A percentile compares a stretch with the other conserved stretches of the same genome.
Evolutionary conservation across 2,329 filamentous ascomycete genomes (phyloP).

Genomic region (Beauveria rudraprayagi): DNA sequence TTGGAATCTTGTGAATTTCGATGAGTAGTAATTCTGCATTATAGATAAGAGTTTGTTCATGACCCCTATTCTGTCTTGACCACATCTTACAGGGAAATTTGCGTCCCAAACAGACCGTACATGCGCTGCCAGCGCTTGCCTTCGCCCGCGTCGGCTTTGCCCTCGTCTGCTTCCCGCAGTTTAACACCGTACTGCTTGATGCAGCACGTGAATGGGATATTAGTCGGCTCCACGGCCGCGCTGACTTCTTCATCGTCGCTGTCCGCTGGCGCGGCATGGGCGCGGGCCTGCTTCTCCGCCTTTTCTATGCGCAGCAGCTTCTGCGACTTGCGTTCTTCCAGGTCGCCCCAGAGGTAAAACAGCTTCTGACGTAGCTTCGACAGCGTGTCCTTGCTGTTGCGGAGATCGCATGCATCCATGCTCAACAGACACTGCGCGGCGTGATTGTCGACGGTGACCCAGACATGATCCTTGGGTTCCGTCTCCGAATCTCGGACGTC

Average conservation of each 20-base stretch:
- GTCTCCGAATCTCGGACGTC: constrained; percentile 41
- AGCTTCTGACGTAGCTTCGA: constrained; percentile 57
- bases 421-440: constrained; percentile 40
- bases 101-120: constrained; percentile 52
- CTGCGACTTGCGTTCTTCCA: constrained; percentile 61
- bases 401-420: constrained; percentile 48
- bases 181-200: constrained; percentile 62
- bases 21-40: neutral
- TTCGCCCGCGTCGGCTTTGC: constrained; percentile 36
- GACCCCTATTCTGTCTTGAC: neutral
- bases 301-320: constrained; percentile 22
- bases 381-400: constrained; percentile 40
- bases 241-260: constrained; percentile 27
- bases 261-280: constrained; percentile 27
- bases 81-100: neutral
- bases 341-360: constrained; percentile 76
- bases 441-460: constrained; percentile 58
- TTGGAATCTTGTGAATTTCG: neutral
- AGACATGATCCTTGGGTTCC: constrained; percentile 42
- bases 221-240: constrained; percentile 27
- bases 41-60: neutral
- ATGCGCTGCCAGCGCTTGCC: constrained; percentile 50
- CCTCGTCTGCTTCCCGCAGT: constrained; percentile 30
- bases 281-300: constrained; percentile 16
- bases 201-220: constrained; percentile 60